Conservation (phyloP, 2,329 filamentous ascomycete species). For the Sclerotinia minor region DNA sequence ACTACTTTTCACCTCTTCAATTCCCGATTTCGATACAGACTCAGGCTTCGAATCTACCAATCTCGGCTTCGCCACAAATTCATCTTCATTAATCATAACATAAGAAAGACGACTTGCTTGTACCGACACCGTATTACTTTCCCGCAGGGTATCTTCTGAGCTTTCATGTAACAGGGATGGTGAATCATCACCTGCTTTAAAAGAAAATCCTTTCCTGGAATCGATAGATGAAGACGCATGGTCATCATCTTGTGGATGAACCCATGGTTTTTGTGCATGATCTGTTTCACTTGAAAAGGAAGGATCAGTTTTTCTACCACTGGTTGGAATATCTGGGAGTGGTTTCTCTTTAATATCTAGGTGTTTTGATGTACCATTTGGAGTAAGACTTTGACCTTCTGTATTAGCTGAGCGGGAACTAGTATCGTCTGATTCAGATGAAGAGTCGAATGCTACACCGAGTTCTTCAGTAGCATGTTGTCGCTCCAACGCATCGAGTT, state of each 20-base stretch:
- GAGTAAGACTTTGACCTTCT: not conserved
- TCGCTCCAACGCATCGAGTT: slow-evolving; percentile 27
- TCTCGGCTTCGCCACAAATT: slow-evolving; percentile 1
- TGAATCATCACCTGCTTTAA: slow-evolving; percentile 35
- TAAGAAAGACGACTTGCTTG: slow-evolving; percentile 9
- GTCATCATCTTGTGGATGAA: not conserved
- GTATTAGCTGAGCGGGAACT: slow-evolving; percentile 19
- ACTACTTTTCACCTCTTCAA: not conserved
- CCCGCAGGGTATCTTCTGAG: not conserved
- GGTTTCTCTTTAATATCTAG: slow-evolving; percentile 27
- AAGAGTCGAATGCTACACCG: slow-evolving; percentile 29
- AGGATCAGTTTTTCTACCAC: not conserved
- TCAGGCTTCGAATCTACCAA: not conserved
- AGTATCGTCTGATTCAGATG: slow-evolving; percentile 28
- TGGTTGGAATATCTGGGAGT: slow-evolving; percentile 28
- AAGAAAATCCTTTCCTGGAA: slow-evolving; percentile 34
- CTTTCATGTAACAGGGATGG: slow-evolving; percentile 7
- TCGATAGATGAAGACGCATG: not conserved
- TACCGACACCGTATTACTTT: not conserved
- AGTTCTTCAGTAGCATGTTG: slow-evolving; percentile 26
- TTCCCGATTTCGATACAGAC: not conserved
- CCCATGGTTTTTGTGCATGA: slow-evolving; percentile 1
- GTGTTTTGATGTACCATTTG: not conserved
- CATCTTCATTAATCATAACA: slow-evolving; percentile 19
- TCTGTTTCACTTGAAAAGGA: not conserved